Percentiles rank a stretch among this genome's conserved stretches.
Evolutionary conservation across 805 yeast species (phyloP).

Genomic region (Blastobotrys terrestris): DNA sequence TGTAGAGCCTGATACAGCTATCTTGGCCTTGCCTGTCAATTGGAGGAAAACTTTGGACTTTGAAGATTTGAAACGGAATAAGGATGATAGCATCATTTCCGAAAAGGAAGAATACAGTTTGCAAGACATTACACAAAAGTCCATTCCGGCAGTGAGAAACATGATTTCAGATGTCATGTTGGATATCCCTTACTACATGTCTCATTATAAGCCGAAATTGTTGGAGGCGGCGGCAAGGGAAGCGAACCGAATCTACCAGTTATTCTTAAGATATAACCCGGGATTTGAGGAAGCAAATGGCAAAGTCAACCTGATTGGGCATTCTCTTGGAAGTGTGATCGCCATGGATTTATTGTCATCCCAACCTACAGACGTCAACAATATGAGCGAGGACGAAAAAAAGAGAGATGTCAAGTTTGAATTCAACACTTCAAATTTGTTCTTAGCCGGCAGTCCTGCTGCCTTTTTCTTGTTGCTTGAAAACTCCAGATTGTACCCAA

Average conservation of each 20-base stretch:
- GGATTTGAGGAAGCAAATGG: conserved; percentile 39
- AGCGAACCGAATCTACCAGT: conserved; percentile 59
- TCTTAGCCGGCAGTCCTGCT: conserved; percentile 81
- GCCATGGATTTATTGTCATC: conserved; percentile 59
- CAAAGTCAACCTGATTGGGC: conserved; percentile 81
- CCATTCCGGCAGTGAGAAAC: conserved; percentile 68
- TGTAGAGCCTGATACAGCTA: conserved; percentile 15
- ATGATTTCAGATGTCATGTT: conserved; percentile 78
- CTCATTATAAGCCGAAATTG: conserved; percentile 58
- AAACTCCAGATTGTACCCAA: conserved; percentile 25
- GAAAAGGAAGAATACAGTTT: conserved; percentile 28
- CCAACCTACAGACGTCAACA: conserved; percentile 31
- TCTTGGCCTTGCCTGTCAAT: conserved; percentile 62
- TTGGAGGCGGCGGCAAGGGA: conserved; percentile 60
- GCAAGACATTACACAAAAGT: conserved; percentile 67
- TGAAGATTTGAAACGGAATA: conserved; percentile 26
- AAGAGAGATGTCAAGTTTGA: conserved; percentile 36
- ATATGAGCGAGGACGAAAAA: conserved; percentile 14
- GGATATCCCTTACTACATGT: conserved; percentile 77
- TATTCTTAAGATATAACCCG: conserved; percentile 63
- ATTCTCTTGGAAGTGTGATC: conserved; percentile 85
- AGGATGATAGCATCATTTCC: conserved; percentile 4
- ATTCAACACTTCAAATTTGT: conserved; percentile 69
- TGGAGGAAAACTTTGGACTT: conserved; percentile 67
- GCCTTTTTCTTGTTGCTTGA: conserved; percentile 55